Evolutionary conservation across 169 alveolate genomes (phyloP), one percentile per base, ranked within the genome.

Genomic region (Plasmodium cynomolgi): DNA sequence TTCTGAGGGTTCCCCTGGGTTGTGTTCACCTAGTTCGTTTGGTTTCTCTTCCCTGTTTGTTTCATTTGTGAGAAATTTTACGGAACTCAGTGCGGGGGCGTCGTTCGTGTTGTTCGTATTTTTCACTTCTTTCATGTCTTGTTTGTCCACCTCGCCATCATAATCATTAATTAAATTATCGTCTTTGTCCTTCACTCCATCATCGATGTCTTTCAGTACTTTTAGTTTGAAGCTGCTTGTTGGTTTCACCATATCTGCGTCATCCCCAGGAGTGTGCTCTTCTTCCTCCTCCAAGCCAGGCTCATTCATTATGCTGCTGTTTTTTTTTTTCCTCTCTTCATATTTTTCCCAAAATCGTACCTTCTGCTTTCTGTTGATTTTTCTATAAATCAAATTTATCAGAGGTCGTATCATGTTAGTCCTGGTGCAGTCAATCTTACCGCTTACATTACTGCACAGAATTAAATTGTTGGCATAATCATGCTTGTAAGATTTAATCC

Each of bases 381-480:
- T 88, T 88, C 90, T 88, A 50, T 88, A 88, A 26, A 88, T 39
- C 82, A 88, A 88, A 88, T 88, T 88, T 29, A 88, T 58, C n/a
- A 88, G 72, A 1, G 94, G 94, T 11, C 94, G 75, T 62, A 93
- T 93, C 80, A 95, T 92, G 41, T 95, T 92, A 33, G 95, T 95
- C 80, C 94, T 95, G 4, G 97, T 93, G 39, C 95, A 95, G 84
- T 95, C 97, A 80, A 93, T 94, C 31, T 90, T 92, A 9, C 91
- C 86, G 84, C 96, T 93, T 68, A 95, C 95, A 29, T 93, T 82
- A 31, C 96, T 93, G n/a, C 95, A 95, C 23, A 95, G 83, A n/a
- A 92, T 88, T 77, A 92, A 88, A 82, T 95, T 94, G 71, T 93
- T 83, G 9, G 75, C 73, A 41, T 77, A n/a, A 83, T 95, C 97